phyloP scores from a whole-genome alignment of 1,284 basidiomycete species.

The Bondarzewia mesenterica region DNA sequence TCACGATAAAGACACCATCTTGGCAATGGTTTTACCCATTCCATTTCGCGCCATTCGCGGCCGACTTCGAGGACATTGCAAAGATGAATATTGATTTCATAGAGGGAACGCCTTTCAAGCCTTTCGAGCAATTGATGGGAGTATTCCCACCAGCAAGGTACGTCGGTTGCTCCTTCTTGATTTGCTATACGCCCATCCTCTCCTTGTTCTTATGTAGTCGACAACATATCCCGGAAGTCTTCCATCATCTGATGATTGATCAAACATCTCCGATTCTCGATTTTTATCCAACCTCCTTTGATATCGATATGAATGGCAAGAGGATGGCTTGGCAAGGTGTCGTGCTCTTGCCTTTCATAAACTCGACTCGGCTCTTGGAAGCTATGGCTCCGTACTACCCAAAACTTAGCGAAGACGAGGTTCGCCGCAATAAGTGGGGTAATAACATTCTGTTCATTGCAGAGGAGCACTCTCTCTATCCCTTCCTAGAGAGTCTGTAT shows the following conservation, averaged over 20 bases:
- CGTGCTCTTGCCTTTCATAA: constrained; percentile 93
- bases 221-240: constrained; percentile 78
- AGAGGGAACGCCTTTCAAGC: constrained; percentile 85
- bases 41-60: constrained; percentile 97
- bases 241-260: constrained; percentile 87
- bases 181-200: background rate
- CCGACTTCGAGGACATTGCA: constrained; percentile 82
- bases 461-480: constrained; percentile 80
- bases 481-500: constrained; percentile 83
- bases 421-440: constrained; percentile 80
- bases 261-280: constrained; percentile 91
- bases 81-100: constrained; percentile 77
- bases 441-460: constrained; percentile 82
- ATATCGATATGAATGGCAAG: constrained; percentile 99
- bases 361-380: constrained; percentile 73
- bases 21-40: constrained; percentile 99
- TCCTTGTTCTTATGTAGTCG: constrained; percentile 44
- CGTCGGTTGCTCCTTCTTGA: constrained; percentile 14
- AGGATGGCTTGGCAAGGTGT: constrained; percentile 99
- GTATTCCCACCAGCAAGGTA: constrained; percentile 93
- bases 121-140: constrained; percentile 97
- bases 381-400: constrained; percentile 77
- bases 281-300: constrained; percentile 90
- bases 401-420: constrained; percentile 76
- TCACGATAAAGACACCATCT: constrained; percentile 66